Base-by-base conservation (phyloP, 495 filamentous ascomycete species). In the Aspergillus haitiensis region DNA sequence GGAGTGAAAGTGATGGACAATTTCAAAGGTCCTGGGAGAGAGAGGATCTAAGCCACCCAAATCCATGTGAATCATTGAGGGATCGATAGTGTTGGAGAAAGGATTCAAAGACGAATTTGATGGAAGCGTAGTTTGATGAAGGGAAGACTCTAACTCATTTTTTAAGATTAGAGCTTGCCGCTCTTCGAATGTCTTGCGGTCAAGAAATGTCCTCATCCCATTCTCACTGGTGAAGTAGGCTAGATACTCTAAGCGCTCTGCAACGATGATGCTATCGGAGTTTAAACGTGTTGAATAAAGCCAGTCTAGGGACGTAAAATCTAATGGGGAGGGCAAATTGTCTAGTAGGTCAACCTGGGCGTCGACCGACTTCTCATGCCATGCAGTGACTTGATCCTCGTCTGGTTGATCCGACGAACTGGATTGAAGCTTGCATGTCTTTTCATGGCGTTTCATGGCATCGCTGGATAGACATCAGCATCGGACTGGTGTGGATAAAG, bases 151-250 rank as follows among this genome's bases (percentile, higher is more conserved):
- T 33, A 10, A 13, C 34, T 54, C 56, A 37, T 52, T 13, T 18
- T 64, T 11, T 9, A 46, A 15, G 10, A 59, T 46, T 2, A 59
- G 52, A n/a, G 61, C 60, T 39, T 71, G 69, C 10, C 62, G 55
- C 32, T 58, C 46, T 27, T 56, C 47, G 7, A 71, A 61, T 1
- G 66, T 62, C 21, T 65, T 59, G 0, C 47, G 55, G 31, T 67
- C 69, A 0, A 67, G 57, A 27, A 71, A 71, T 3, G 64, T 66
- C 0, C 55, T 56, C 64, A 71, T 63, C 1, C 69, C 69, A 31
- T 15, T 58, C n/a, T 54, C 52, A 32, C 64, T 69, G 12, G 69
- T 71, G 18, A 71, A 71, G 39, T 69, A 64, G 13, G 64, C 64
- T 7, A 71, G 51, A 37, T 66, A 64, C 33, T 69, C 69, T 7